Percentiles rank a stretch among this genome's conserved stretches.
phyloP scores from a whole-genome alignment of 805 yeast species.

The Grigorovia humatica region DNA sequence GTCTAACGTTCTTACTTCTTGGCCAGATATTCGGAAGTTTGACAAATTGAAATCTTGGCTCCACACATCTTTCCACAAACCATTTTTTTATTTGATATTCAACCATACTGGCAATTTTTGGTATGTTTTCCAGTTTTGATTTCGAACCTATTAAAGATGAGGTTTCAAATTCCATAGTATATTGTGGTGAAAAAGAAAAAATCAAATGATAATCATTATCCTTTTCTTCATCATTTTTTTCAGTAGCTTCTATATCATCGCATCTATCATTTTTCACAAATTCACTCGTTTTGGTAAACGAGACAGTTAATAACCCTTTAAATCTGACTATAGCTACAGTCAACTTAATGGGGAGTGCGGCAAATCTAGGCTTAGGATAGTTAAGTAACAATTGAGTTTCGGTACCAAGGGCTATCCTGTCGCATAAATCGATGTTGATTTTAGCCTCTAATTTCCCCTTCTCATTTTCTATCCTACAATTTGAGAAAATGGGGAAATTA shows the following conservation, averaged over 20 bases:
- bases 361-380: conserved; percentile 74
- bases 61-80: conserved; percentile 89
- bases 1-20: conserved; percentile 45
- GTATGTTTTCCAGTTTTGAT: conserved; percentile 85
- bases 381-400: conserved; percentile 72
- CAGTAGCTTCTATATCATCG: neutral
- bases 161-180: conserved; percentile 78
- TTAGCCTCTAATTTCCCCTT: conserved; percentile 58
- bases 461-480: conserved; percentile 68
- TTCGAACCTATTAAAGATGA: conserved; percentile 86
- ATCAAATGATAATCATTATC: conserved; percentile 58
- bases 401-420: conserved; percentile 75
- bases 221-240: conserved; percentile 3
- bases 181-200: conserved; percentile 88
- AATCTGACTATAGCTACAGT: conserved; percentile 84
- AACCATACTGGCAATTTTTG: conserved; percentile 76
- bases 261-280: conserved; percentile 13
- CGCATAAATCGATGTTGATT: conserved; percentile 83
- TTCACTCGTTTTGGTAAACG: conserved; percentile 37
- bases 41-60: conserved; percentile 84
- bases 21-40: conserved; percentile 87
- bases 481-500: conserved; percentile 90
- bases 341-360: conserved; percentile 75
- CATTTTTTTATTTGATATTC: conserved; percentile 76
- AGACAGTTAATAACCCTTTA: conserved; percentile 79